These are phyloP conservation scores for Boletus fagicola DNA, from an alignment of 768 basidiomycete species.

Conservation along the genomic window DNA sequence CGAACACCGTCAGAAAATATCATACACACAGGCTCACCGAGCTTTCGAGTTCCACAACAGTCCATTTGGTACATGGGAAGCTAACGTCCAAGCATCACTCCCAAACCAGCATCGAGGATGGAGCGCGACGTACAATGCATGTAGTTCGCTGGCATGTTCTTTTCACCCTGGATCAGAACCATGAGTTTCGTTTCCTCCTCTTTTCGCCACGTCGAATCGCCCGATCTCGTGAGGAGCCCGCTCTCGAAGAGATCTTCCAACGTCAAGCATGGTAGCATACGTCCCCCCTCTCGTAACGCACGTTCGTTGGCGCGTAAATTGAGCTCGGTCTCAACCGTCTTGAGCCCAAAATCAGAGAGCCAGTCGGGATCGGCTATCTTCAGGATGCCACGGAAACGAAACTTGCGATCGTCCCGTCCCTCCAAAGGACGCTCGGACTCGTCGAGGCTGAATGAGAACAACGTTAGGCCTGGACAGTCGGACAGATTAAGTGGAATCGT, in stretches of 20 bases:
- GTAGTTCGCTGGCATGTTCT: constrained; percentile 39
- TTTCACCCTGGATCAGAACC: constrained; percentile 44
- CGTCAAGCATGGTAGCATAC: constrained; percentile 30
- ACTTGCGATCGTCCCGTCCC: constrained; percentile 31
- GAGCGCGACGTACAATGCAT: constrained; percentile 35
- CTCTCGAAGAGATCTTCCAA: constrained; percentile 36
- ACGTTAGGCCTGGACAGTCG: constrained; percentile 1
- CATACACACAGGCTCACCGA: constrained; percentile 19
- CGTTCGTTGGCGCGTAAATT: constrained; percentile 37
- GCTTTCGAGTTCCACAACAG: constrained; percentile 33
- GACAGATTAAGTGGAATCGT: not conserved
- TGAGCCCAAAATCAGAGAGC: constrained; percentile 47
- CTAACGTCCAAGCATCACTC: constrained; percentile 17
- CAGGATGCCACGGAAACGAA: constrained; percentile 53
- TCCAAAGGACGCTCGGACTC: constrained; percentile 41
- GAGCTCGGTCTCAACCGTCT: constrained; percentile 45
- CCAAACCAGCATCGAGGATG: not conserved
- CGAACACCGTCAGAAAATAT: not conserved
- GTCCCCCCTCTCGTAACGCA: constrained; percentile 20
- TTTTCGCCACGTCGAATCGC: constrained; percentile 13
- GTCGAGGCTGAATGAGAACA: constrained; percentile 42
- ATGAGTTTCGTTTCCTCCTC: constrained; percentile 30
- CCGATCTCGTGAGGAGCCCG: constrained; percentile 14
- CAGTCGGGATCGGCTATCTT: constrained; percentile 45
- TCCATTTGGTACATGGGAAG: constrained; percentile 29